These are phyloP conservation scores for Aegilops longissima DNA, from an alignment of 176 grass and related monocot genomes.

Conservation along the genomic window DNA sequence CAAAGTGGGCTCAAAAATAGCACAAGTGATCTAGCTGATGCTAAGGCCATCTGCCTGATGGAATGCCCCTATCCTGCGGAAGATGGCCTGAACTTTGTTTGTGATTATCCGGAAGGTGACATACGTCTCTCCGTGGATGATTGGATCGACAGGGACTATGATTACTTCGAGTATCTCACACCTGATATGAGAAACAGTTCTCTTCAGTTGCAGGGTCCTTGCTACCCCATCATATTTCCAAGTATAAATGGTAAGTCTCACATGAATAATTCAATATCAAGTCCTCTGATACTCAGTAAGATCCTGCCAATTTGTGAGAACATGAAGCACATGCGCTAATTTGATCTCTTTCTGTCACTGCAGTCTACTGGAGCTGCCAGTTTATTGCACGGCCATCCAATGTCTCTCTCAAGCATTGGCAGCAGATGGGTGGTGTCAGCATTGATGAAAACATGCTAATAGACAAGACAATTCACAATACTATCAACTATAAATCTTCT, in stretches of 20 bases:
- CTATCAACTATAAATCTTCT: constrained; percentile 71
- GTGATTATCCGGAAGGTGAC: constrained; percentile 92
- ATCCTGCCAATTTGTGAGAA: background rate
- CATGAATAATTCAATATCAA: constrained; percentile 1
- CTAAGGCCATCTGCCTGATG: constrained; percentile 86
- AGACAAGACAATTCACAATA: constrained; percentile 84
- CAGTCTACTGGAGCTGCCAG: constrained; percentile 95
- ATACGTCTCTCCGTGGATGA: constrained; percentile 81
- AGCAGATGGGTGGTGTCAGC: constrained; percentile 79
- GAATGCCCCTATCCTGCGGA: constrained; percentile 82
- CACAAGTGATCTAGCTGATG: constrained; percentile 61
- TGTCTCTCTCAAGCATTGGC: constrained; percentile 89
- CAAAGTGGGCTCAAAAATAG: constrained; percentile 67
- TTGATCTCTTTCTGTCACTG: constrained; percentile 24
- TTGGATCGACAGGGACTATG: constrained; percentile 96
- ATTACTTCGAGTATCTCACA: constrained; percentile 95
- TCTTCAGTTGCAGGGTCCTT: constrained; percentile 93
- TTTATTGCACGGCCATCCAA: constrained; percentile 91
- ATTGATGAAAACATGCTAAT: constrained; percentile 90
- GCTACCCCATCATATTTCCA: constrained; percentile 96
- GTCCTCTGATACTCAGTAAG: background rate
- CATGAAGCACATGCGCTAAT: background rate
- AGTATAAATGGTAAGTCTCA: constrained; percentile 72
- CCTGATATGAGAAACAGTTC: constrained; percentile 87
- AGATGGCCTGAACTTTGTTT: constrained; percentile 90